Conservation (phyloP, 176 grass and related monocot genomes). For the Aegilops tauschii region DNA sequence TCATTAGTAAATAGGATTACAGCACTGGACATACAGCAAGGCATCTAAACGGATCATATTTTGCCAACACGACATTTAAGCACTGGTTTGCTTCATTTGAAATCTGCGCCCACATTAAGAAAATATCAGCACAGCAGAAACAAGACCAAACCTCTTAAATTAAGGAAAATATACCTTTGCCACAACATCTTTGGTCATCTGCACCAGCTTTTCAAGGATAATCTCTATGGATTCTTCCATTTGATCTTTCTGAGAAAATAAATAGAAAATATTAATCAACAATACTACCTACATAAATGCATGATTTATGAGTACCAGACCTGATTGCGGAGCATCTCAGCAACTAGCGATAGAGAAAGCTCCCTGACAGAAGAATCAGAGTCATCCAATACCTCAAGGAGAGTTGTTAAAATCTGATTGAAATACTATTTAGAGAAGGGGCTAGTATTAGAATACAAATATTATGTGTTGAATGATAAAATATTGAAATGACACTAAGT, state of each 20-base stretch:
- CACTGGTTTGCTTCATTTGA: conserved; percentile 86
- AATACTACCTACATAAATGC: conserved; percentile 14
- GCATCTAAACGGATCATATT: conserved; percentile 84
- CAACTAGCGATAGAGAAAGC: conserved; percentile 59
- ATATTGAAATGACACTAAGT: background rate
- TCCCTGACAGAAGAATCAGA: conserved; percentile 68
- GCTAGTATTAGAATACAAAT: conserved; percentile 33
- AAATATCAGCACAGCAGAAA: conserved; percentile 16
- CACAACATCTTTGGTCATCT: conserved; percentile 60
- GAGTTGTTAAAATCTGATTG: conserved; percentile 87
- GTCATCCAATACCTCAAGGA: conserved; percentile 77
- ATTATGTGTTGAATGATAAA: conserved; percentile 2
- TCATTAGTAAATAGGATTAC: background rate
- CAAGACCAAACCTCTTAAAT: background rate
- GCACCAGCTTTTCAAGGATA: conserved; percentile 86
- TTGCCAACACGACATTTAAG: conserved; percentile 49
- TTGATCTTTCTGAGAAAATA: conserved; percentile 62
- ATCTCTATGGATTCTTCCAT: conserved; percentile 88
- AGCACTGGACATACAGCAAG: conserved; percentile 59
- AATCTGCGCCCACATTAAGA: conserved; percentile 54
- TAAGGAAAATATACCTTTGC: conserved; percentile 54
- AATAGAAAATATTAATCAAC: conserved; percentile 22
- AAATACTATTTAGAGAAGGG: conserved; percentile 57
- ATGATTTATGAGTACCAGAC: conserved; percentile 34
- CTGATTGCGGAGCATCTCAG: conserved; percentile 87